A percentile compares a stretch with the other conserved stretches of the same genome.
These are phyloP conservation scores for Trichoderma sp. DNA, from an alignment of 2,329 filamentous ascomycete species.

Conservation along the genomic window DNA sequence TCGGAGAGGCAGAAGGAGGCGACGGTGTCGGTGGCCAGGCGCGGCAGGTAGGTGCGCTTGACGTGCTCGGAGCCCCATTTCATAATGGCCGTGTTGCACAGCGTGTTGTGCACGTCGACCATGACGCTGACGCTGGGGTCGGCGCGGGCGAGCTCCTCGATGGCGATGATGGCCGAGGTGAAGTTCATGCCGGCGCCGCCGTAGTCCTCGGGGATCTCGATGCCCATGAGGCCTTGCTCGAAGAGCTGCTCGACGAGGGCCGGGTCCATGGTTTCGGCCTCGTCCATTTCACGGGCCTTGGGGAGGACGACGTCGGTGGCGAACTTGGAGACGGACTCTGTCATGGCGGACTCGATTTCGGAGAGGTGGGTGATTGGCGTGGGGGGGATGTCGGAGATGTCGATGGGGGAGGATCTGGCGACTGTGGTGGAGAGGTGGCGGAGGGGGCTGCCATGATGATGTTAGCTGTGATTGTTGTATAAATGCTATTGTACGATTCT, in stretches of 20 bases:
- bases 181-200: slow-evolving; percentile 99
- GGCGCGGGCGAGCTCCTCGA: slow-evolving; percentile 92
- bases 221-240: slow-evolving; percentile 94
- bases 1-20: slow-evolving; percentile 93
- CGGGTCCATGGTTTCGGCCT: slow-evolving; percentile 92
- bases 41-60: slow-evolving; percentile 88
- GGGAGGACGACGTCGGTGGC: slow-evolving; percentile 86
- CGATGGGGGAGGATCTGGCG: slow-evolving; percentile 52
- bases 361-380: slow-evolving; percentile 93
- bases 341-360: slow-evolving; percentile 87
- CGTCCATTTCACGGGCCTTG: slow-evolving; percentile 95
- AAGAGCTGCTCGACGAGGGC: slow-evolving; percentile 88
- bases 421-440: slow-evolving; percentile 66
- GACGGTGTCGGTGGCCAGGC: slow-evolving; percentile 85
- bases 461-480: background rate
- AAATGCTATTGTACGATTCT: slow-evolving; percentile 19
- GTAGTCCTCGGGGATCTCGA: slow-evolving; percentile 97
- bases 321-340: slow-evolving; percentile 87
- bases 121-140: slow-evolving; percentile 95
- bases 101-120: slow-evolving; percentile 96
- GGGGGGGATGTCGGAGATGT: slow-evolving; percentile 79
- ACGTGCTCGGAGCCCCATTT: slow-evolving; percentile 78
- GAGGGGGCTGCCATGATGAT: slow-evolving; percentile 36
- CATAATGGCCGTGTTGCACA: slow-evolving; percentile 91
- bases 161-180: slow-evolving; percentile 91